Evolutionary conservation across 2,329 filamentous ascomycete species (phyloP).

Genomic region (Neodidymelliopsis sp.): DNA sequence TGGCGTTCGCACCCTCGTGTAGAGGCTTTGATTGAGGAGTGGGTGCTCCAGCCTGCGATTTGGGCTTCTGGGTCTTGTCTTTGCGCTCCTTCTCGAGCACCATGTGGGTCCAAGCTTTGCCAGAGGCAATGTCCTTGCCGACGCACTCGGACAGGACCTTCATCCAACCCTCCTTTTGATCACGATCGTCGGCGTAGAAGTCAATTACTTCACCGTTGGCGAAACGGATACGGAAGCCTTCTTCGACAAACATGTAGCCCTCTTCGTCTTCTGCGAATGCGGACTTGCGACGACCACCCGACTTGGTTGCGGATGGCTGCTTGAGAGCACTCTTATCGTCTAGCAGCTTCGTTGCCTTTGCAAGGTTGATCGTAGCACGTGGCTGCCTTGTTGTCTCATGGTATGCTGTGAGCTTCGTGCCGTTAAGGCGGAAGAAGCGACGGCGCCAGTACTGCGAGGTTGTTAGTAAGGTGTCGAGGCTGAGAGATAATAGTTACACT

Average conservation of each 20-base stretch:
- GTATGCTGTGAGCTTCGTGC: constrained; percentile 91
- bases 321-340: constrained; percentile 87
- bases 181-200: constrained; percentile 91
- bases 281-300: constrained; percentile 84
- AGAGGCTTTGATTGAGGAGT: constrained; percentile 32
- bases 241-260: constrained; percentile 99
- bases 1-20: constrained; percentile 24
- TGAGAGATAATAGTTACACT: constrained; percentile 54
- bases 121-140: constrained; percentile 61
- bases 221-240: constrained; percentile 98
- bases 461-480: constrained; percentile 18
- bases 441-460: constrained; percentile 88
- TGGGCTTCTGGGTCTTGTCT: constrained; percentile 35
- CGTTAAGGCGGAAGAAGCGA: constrained; percentile 93
- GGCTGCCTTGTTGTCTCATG: constrained; percentile 96
- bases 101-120: constrained; percentile 68
- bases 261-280: constrained; percentile 98
- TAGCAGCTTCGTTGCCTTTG: constrained; percentile 90
- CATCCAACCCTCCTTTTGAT: constrained; percentile 96
- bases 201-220: constrained; percentile 98
- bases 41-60: constrained; percentile 32
- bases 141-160: constrained; percentile 77
- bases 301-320: constrained; percentile 78
- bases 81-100: constrained; percentile 59
- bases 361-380: constrained; percentile 93